These are phyloP conservation scores for Metarhizium rileyi DNA, from an alignment of 2,329 filamentous ascomycete genomes.

Conservation along the genomic window DNA sequence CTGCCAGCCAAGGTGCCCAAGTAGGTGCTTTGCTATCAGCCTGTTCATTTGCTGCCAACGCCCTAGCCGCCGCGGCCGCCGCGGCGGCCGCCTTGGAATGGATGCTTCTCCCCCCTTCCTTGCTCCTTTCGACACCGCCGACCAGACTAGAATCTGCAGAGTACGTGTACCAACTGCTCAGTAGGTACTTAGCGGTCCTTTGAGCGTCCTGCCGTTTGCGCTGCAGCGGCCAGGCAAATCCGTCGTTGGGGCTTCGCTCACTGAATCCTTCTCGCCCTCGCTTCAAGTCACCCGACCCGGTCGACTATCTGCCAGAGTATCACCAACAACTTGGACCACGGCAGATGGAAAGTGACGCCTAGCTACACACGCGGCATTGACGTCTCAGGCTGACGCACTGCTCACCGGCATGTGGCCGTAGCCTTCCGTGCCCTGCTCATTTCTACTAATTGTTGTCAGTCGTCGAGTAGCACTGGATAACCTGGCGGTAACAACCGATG, in stretches of 20 bases:
- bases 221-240: background rate
- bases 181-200: background rate
- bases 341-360: background rate
- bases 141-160: too few relatives aligned
- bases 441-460: background rate
- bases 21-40: too few relatives aligned
- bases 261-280: background rate
- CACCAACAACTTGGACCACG: background rate
- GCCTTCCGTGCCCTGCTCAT: background rate
- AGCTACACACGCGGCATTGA: background rate
- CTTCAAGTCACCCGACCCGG: background rate
- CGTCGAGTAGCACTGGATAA: background rate
- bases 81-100: too few relatives aligned
- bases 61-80: too few relatives aligned
- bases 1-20: too few relatives aligned
- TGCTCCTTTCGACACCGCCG: background rate
- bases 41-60: too few relatives aligned
- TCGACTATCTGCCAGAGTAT: background rate
- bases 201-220: background rate
- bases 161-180: too few relatives aligned
- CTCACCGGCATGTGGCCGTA: background rate
- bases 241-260: background rate
- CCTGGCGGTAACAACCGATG: constrained; percentile 1
- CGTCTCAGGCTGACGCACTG: background rate
- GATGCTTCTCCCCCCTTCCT: background rate